A percentile compares a stretch with the other conserved stretches of the same genome.
phyloP scores from a whole-genome alignment of 306 rosid species.

The Ammopiptanthus mongolicus region DNA sequence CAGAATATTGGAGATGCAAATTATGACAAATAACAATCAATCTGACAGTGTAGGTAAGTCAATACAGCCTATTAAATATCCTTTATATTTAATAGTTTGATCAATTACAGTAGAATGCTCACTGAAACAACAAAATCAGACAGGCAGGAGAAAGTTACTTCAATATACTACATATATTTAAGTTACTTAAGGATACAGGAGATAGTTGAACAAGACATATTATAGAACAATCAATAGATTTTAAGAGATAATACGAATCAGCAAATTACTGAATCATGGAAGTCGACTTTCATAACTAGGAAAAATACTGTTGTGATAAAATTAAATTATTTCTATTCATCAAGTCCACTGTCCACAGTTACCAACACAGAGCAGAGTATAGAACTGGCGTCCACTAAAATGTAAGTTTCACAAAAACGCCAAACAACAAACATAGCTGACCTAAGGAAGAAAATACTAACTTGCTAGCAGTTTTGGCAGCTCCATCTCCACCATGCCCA shows the following conservation, averaged over 20 bases:
- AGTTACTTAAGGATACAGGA: slow-evolving; percentile 4
- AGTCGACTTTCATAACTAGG: not conserved
- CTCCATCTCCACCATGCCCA: slow-evolving; percentile 94
- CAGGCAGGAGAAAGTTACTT: not conserved
- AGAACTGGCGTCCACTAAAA: not conserved
- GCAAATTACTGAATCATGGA: not conserved
- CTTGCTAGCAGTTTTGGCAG: slow-evolving; percentile 94
- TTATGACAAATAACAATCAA: not conserved
- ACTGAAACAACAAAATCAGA: not conserved
- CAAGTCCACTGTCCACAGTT: not conserved
- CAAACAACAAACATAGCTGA: slow-evolving; percentile 23
- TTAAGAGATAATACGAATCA: not conserved
- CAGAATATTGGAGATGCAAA: not conserved
- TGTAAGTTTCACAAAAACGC: not conserved
- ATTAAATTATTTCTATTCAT: slow-evolving; percentile 3
- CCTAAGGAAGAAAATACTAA: slow-evolving; percentile 47
- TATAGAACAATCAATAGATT: slow-evolving; percentile 6
- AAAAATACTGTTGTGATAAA: not conserved
- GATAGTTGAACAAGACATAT: not conserved
- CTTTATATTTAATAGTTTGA: not conserved
- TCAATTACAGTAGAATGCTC: not conserved
- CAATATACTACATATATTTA: not conserved
- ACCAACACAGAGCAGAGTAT: not conserved
- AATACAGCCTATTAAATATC: not conserved
- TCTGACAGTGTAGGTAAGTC: not conserved